Evolutionary conservation across 441 rosid species (phyloP), one percentile per base, ranked within the genome.

Genomic region (Arabidopsis hybrid): DNA sequence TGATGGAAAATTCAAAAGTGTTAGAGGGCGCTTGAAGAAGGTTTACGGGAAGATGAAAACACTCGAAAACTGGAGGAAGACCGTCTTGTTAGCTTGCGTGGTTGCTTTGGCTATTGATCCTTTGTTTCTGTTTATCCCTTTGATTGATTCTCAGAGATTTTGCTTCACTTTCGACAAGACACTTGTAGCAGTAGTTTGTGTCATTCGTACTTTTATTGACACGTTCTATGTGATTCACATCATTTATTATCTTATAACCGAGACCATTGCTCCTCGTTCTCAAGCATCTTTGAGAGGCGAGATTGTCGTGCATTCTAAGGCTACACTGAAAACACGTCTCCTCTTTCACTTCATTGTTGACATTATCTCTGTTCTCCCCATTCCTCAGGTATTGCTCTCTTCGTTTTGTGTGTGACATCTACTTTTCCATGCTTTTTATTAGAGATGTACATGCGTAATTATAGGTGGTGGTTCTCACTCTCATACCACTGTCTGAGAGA

Each of bases 41-140:
- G 82, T n/a, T 49, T 77, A n/a, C 72, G 65, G 0, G 61, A 62
- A 72, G n/a, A 53, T 45, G 31, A 55, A 18, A 63, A 34, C 10
- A 56, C 84, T 82, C 21, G 83, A 77, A 55, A 78, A 43, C 52
- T 88, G 91, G 93, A 85, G 84, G 67, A 85, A 83, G 82, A 81
- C 70, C 65, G 79, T 88, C 18, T 57, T 88, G 8, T 81, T 83
- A 36, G 77, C 85, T 1, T 88, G 89, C 21, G 78, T 85, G 18
- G 7, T 85, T 45, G 93, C 89, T 13, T 83, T 86, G 32, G 86
- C 85, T 1, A 18, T 88, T 66, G 88, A 88, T 80, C 93, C 91
- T 60, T 74, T 88, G 79, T 88, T 88, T 78, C 55, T 86, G 39
- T 88, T 86, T 26, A 68, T 88, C 36, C 93, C 86, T 18, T 62